Percentiles rank a stretch among this genome's conserved stretches.
These are phyloP conservation scores for Eucalyptus pumila DNA, from an alignment of 345 rosid genomes.

Conservation along the genomic window DNA sequence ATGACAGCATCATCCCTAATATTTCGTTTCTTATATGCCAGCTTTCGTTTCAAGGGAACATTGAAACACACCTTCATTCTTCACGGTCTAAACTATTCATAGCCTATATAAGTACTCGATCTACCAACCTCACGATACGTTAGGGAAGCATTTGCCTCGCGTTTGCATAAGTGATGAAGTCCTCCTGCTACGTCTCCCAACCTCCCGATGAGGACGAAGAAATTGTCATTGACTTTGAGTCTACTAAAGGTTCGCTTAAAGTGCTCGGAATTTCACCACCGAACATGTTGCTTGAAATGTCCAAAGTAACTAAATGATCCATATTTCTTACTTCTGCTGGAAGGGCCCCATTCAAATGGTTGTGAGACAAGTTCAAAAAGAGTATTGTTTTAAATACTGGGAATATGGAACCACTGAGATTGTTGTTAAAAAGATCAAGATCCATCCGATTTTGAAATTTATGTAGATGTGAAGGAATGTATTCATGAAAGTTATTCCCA, in stretches of 20 bases:
- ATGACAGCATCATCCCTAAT: not conserved
- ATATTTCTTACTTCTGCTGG: slow-evolving; percentile 1
- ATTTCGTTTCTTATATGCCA: not conserved
- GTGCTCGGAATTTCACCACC: slow-evolving; percentile 9
- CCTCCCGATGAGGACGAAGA: not conserved
- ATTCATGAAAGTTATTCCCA: not conserved
- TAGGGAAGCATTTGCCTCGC: not conserved
- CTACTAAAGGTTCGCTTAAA: not conserved
- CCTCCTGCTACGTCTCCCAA: not conserved
- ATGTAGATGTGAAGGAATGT: not conserved
- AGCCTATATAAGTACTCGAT: not conserved
- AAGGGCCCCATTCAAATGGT: slow-evolving; percentile 9
- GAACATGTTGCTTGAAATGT: slow-evolving; percentile 1
- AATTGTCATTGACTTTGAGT: not conserved
- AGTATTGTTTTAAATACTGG: not conserved
- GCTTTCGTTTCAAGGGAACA: not conserved
- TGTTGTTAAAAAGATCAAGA: not conserved
- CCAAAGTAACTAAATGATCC: not conserved
- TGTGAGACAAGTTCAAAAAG: slow-evolving; percentile 1
- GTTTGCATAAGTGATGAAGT: not conserved
- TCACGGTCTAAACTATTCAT: not conserved
- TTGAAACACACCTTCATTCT: too few relatives aligned
- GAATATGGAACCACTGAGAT: slow-evolving; percentile 6
- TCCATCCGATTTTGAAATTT: not conserved
- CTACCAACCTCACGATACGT: not conserved